Evolutionary conservation across 208 protist genomes (phyloP).

Genomic region (Kentomonas sorsogonicus): DNA sequence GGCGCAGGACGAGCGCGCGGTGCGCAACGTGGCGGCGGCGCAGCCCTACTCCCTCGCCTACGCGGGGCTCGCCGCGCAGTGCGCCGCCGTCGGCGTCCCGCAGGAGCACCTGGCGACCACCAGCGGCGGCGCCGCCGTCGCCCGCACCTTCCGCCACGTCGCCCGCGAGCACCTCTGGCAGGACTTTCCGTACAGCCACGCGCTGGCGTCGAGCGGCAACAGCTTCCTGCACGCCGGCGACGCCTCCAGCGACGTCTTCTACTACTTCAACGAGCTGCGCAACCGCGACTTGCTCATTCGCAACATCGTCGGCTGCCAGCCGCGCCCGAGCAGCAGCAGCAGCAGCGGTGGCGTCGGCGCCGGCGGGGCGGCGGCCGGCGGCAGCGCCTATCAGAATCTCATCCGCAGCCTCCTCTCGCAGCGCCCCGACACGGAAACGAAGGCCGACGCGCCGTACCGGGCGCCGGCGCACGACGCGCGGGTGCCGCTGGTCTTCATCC

Average conservation of each 20-base stretch:
- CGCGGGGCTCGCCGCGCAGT: conserved; percentile 56
- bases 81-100: conserved; percentile 36
- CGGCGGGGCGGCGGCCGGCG: background rate
- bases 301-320: conserved; percentile 41
- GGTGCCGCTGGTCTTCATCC: conserved; percentile 54
- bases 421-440: background rate
- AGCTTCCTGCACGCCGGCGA: conserved; percentile 59
- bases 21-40: background rate
- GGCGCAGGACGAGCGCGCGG: background rate
- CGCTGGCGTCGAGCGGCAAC: conserved; percentile 34
- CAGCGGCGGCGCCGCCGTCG: background rate
- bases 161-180: conserved; percentile 13
- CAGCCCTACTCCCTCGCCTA: conserved; percentile 44
- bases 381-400: background rate
- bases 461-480: background rate
- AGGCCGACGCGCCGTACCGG: background rate
- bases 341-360: background rate
- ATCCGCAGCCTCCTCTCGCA: background rate
- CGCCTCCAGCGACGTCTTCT: conserved; percentile 30
- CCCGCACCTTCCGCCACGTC: conserved; percentile 5
- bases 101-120: conserved; percentile 30
- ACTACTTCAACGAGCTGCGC: conserved; percentile 44
- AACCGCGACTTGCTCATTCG: conserved; percentile 46
- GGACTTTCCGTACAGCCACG: conserved; percentile 62
- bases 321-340: background rate